phyloP scores from a whole-genome alignment of 1,139 yeast species.

The Hyphopichia fennica region DNA sequence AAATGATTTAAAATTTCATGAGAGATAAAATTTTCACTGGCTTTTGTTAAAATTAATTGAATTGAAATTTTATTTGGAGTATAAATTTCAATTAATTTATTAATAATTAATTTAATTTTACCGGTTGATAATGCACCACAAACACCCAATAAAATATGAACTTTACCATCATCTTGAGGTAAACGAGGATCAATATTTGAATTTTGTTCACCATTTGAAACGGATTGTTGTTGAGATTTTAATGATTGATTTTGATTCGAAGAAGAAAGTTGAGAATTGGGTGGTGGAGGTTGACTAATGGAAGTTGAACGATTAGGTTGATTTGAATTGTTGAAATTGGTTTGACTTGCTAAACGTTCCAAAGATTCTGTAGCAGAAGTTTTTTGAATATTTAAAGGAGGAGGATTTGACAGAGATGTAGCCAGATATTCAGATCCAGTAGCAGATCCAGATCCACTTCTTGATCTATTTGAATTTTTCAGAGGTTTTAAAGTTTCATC shows the following conservation, averaged over 20 bases:
- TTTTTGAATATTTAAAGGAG: slow-evolving; percentile 10
- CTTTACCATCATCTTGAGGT: slow-evolving; percentile 88
- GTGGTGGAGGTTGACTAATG: neutral
- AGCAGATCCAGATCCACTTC: slow-evolving; percentile 40
- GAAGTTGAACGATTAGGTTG: neutral
- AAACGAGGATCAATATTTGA: slow-evolving; percentile 73
- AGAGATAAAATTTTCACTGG: slow-evolving; percentile 79
- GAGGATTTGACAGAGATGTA: slow-evolving; percentile 5
- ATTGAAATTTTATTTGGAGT: slow-evolving; percentile 72
- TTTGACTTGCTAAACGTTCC: slow-evolving; percentile 10
- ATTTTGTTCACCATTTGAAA: slow-evolving; percentile 36
- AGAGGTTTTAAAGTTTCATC: slow-evolving; percentile 66
- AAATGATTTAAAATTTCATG: slow-evolving; percentile 49
- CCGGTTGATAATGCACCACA: slow-evolving; percentile 85
- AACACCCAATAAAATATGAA: slow-evolving; percentile 84
- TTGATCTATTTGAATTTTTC: slow-evolving; percentile 31
- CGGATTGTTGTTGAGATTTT: neutral
- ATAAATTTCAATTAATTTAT: slow-evolving; percentile 77
- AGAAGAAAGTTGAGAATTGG: neutral
- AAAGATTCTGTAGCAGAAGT: slow-evolving; percentile 19
- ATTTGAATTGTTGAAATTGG: slow-evolving; percentile 4
- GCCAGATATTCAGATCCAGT: slow-evolving; percentile 16
- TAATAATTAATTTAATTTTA: slow-evolving; percentile 72
- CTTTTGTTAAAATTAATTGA: slow-evolving; percentile 76
- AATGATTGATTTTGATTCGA: neutral